A percentile compares a stretch with the other conserved stretches of the same genome.
Evolutionary conservation across 345 rosid genomes (phyloP).

Genomic region (Lumnitzera littorea): DNA sequence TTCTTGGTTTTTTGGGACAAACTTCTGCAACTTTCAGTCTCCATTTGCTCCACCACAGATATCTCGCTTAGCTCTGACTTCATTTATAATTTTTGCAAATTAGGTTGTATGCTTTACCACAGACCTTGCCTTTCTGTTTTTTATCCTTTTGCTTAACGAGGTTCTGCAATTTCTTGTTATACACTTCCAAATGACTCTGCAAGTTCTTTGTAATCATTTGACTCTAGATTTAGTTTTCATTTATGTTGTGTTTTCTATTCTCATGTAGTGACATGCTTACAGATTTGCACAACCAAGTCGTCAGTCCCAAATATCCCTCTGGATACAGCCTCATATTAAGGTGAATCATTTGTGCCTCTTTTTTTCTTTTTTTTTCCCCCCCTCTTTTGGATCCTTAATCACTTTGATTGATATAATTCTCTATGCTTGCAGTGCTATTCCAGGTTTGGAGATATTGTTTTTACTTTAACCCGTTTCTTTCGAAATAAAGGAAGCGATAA

Average conservation of each 20-base stretch:
- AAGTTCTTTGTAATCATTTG: not conserved
- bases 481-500: constrained; percentile 39
- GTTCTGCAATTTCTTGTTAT: no score
- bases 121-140: no score
- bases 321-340: constrained; percentile 90
- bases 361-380: constrained; percentile 10
- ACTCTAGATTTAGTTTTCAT: constrained; percentile 6
- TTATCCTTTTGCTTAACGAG: no score
- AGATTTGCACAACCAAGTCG: constrained; percentile 69
- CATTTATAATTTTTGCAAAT: no score
- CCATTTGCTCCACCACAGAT: no score
- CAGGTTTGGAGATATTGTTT: constrained; percentile 80
- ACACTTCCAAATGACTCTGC: no score
- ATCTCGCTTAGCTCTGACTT: no score
- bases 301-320: constrained; percentile 76
- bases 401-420: constrained; percentile 12
- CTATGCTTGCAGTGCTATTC: constrained; percentile 57
- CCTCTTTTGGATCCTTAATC: constrained; percentile 9
- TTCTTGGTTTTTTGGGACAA: not conserved
- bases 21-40: not conserved
- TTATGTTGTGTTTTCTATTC: constrained; percentile 8
- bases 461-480: constrained; percentile 76
- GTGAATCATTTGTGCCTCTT: constrained; percentile 21
- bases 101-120: no score
- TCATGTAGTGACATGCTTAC: constrained; percentile 24